Evolutionary conservation across 139 green algal species (phyloP).

Genomic region (Chlamydomonas sp.): DNA sequence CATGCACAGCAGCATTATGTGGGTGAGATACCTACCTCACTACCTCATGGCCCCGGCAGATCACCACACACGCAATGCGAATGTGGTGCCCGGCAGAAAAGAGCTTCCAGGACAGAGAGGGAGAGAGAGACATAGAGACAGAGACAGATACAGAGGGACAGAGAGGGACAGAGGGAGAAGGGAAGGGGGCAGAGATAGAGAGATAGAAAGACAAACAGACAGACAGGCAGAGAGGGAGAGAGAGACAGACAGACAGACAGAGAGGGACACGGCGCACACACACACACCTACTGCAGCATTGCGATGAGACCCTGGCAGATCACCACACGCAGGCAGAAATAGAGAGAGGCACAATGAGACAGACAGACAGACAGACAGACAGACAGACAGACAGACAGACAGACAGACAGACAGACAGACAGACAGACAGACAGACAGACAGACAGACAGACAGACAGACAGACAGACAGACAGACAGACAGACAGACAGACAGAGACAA

Average conservation of each 20-base stretch:
- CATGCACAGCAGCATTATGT: background rate
- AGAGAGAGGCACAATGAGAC: background rate
- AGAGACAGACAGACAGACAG: background rate
- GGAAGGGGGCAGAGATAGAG: background rate
- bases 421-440: too few relatives aligned
- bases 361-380: background rate
- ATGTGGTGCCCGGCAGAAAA: background rate
- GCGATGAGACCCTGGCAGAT: conserved; percentile 62
- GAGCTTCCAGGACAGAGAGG: conserved; percentile 18
- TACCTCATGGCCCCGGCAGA: background rate
- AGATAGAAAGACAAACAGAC: too few relatives aligned
- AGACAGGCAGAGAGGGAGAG: background rate
- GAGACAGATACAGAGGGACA: background rate
- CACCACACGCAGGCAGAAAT: conserved; percentile 27
- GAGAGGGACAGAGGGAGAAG: background rate
- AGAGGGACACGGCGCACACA: background rate
- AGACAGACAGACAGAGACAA: background rate
- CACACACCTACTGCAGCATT: conserved; percentile 8
- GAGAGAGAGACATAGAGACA: conserved; percentile 11
- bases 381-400: background rate
- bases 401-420: background rate
- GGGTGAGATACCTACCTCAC: background rate
- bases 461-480: background rate
- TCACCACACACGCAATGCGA: too few relatives aligned
- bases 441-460: background rate